These are phyloP conservation scores for Serendipita sp. DNA, from an alignment of 768 basidiomycete genomes.

Conservation along the genomic window DNA sequence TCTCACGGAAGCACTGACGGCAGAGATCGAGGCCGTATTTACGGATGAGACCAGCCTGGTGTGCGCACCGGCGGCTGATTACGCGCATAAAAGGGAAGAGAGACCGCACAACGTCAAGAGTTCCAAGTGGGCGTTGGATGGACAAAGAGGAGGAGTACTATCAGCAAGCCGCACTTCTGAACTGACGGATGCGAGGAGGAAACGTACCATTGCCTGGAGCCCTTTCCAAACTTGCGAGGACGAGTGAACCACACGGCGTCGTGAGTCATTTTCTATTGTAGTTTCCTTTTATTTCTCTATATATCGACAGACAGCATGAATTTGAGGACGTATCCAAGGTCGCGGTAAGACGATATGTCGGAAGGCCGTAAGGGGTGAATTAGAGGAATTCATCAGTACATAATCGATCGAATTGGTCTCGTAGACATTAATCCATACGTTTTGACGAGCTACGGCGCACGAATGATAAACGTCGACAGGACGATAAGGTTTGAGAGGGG, in stretches of 20 bases:
- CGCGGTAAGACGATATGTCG: background rate
- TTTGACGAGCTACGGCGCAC: background rate
- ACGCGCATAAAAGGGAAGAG: background rate
- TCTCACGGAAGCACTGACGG: constrained; percentile 97
- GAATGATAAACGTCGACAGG: background rate
- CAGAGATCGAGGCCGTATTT: constrained; percentile 95
- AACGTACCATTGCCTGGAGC: constrained; percentile 75
- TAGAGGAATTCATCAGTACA: background rate
- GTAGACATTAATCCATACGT: background rate
- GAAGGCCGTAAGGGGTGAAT: no score
- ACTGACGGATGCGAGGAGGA: background rate
- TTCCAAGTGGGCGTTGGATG: no score
- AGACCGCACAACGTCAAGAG: no score
- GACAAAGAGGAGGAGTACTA: background rate
- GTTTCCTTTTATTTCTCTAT: background rate
- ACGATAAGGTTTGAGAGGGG: background rate
- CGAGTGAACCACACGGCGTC: constrained; percentile 97
- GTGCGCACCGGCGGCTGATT: constrained; percentile 79
- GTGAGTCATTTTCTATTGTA: constrained; percentile 64
- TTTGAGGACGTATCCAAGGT: background rate
- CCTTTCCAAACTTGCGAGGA: constrained; percentile 89
- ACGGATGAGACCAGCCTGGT: constrained; percentile 95
- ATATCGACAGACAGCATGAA: background rate
- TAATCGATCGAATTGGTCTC: background rate
- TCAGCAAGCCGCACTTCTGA: background rate